Evolutionary conservation across 2,329 filamentous ascomycete genomes (phyloP), one percentile per base, ranked within the genome.

Genomic region (Ophiostoma ips): DNA sequence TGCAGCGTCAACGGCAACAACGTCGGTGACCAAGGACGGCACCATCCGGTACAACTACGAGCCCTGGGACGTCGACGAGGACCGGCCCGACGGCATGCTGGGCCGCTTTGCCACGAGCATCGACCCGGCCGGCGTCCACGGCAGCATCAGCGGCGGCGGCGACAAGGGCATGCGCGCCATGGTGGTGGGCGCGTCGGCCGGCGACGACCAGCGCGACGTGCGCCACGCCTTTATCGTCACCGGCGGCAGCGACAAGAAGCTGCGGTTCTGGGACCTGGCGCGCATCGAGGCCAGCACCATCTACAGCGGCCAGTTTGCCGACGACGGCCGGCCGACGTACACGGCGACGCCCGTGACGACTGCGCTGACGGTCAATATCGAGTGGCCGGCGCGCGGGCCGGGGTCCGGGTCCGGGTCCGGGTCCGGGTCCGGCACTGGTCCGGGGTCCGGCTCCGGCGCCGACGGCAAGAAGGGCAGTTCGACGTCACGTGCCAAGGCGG

Each of bases 261-360:
- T 98, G 16, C 80, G 92, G 10, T 96, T 94, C 66, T 98, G 92
- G 92, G 90, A 98, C 61, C 73, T 92, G 13, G 73, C 79, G 10
- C 81, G 81, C 10, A 74, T 87, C 10, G 87, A 95, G 60, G 77
- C 80, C 52, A 95, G 87, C 37, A 72, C 75, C 50, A 76, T 95
- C 13, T 82, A 94, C 55, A 94, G 85, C 61, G 90, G 90, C 0
- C 70, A 88, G 11, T 77, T 79, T 51, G 66, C 71, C 2, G 83
- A 87, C 33, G 82, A 88, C 52, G 69, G 76, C 33, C 81, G 79
- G 61, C 84, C 87, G n/a, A 76, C 76, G 10, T 96, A 89, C 61
- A 74, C 77, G 5, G 70, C 76, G 1, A 71, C 74, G 15, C 76
- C 84, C 55, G 78, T 80, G 0, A 77, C 74, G 1, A 72, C 79